Conservation (phyloP, 306 rosid genomes). For the Medicago arabica region DNA sequence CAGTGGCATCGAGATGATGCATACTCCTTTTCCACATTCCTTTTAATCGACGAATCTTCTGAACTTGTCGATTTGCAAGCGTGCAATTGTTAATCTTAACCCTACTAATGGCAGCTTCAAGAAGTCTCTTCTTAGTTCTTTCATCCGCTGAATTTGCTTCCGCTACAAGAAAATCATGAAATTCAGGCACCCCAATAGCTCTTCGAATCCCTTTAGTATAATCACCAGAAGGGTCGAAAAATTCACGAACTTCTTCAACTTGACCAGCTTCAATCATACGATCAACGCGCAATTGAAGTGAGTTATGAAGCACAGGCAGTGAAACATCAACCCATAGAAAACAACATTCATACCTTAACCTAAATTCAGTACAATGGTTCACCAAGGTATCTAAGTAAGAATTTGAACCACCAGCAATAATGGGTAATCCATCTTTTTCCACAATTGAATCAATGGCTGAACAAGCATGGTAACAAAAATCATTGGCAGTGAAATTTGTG, state of each 20-base stretch:
- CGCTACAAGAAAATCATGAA: conserved; percentile 37
- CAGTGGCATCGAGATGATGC: conserved; percentile 52
- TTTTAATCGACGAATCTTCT: conserved; percentile 47
- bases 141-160: conserved; percentile 33
- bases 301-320: conserved; percentile 34
- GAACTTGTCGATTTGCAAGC: conserved; percentile 46
- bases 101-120: conserved; percentile 45
- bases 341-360: conserved; percentile 51
- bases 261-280: conserved; percentile 56
- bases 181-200: conserved; percentile 58
- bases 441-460: conserved; percentile 48
- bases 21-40: conserved; percentile 44
- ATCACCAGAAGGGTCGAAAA: conserved; percentile 41
- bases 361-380: conserved; percentile 34
- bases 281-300: conserved; percentile 46
- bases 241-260: conserved; percentile 42
- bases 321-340: conserved; percentile 59
- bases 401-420: conserved; percentile 62
- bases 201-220: conserved; percentile 47
- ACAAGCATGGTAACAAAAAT: conserved; percentile 49
- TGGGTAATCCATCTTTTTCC: conserved; percentile 44
- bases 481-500: conserved; percentile 42
- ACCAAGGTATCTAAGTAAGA: conserved; percentile 49
- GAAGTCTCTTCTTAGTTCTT: conserved; percentile 6
- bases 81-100: conserved; percentile 48